Percentiles rank a stretch among this genome's conserved stretches.
phyloP scores from a whole-genome alignment of 202 grass and related monocot species.

The Carex arenaria region DNA sequence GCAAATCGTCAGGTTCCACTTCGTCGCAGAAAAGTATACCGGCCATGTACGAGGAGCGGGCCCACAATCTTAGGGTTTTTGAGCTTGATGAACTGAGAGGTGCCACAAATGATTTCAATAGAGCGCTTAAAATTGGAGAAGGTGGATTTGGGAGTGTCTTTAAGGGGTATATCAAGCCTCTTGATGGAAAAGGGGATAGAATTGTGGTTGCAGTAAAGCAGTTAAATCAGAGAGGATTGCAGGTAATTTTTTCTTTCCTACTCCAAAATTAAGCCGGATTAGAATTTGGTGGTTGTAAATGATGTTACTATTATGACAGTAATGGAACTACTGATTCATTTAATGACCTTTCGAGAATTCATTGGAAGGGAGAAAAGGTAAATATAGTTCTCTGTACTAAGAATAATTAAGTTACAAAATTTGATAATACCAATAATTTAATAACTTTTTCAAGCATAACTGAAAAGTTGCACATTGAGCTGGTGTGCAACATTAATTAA shows the following conservation, averaged over 20 bases:
- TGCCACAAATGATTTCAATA: constrained; percentile 63
- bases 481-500: neutral
- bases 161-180: constrained; percentile 65
- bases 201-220: constrained; percentile 74
- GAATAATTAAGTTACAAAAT: constrained; percentile 2
- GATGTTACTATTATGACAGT: neutral
- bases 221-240: constrained; percentile 65
- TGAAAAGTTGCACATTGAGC: neutral
- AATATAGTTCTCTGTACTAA: neutral
- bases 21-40: constrained; percentile 67
- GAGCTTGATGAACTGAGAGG: constrained; percentile 59
- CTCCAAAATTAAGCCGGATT: neutral
- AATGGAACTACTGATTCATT: neutral
- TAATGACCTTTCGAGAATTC: neutral
- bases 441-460: neutral
- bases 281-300: neutral
- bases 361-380: neutral
- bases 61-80: constrained; percentile 58
- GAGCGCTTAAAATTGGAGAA: constrained; percentile 77
- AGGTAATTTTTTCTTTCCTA: constrained; percentile 34
- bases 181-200: constrained; percentile 40
- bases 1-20: constrained; percentile 67
- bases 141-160: constrained; percentile 85
- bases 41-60: constrained; percentile 67
- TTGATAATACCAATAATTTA: neutral